Evolutionary conservation across 140 eudicot species (phyloP).

Genomic region (Senecio squalidus): DNA sequence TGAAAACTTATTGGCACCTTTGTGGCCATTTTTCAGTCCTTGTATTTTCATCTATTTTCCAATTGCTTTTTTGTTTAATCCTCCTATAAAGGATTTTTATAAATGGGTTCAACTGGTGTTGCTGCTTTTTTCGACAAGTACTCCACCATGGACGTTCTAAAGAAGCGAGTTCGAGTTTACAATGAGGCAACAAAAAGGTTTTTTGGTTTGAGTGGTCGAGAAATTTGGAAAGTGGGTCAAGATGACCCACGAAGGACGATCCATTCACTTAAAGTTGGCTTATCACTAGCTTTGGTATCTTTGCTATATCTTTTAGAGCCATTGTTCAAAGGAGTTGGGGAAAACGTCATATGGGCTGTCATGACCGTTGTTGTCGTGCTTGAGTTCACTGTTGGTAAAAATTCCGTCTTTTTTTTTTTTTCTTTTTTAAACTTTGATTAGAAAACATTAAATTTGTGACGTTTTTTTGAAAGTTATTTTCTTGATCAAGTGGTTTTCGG

Average conservation of each 20-base stretch:
- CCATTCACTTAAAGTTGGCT: slow-evolving; percentile 42
- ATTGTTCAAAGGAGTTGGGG: slow-evolving; percentile 33
- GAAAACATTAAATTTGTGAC: background rate
- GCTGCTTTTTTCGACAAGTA: background rate
- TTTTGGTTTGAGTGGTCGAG: background rate
- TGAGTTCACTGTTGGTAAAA: slow-evolving; percentile 45
- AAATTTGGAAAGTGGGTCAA: slow-evolving; percentile 29
- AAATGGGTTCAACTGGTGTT: slow-evolving; percentile 16
- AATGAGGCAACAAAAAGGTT: slow-evolving; percentile 11
- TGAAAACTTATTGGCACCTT: slow-evolving; percentile 4
- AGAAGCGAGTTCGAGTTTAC: slow-evolving; percentile 21
- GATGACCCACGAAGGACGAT: slow-evolving; percentile 41
- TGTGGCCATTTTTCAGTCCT: slow-evolving; percentile 6
- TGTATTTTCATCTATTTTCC: background rate
- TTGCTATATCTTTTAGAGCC: slow-evolving; percentile 38
- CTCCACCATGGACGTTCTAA: slow-evolving; percentile 1
- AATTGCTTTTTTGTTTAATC: background rate
- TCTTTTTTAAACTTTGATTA: background rate
- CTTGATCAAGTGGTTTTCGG: background rate
- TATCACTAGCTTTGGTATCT: slow-evolving; percentile 36
- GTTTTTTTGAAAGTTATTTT: background rate
- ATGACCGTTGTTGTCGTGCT: slow-evolving; percentile 45
- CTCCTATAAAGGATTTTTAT: background rate
- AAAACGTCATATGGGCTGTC: slow-evolving; percentile 45
- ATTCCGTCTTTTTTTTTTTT: background rate